phyloP scores from a whole-genome alignment of 257 asterid species.

The Coffea eugenioides region DNA sequence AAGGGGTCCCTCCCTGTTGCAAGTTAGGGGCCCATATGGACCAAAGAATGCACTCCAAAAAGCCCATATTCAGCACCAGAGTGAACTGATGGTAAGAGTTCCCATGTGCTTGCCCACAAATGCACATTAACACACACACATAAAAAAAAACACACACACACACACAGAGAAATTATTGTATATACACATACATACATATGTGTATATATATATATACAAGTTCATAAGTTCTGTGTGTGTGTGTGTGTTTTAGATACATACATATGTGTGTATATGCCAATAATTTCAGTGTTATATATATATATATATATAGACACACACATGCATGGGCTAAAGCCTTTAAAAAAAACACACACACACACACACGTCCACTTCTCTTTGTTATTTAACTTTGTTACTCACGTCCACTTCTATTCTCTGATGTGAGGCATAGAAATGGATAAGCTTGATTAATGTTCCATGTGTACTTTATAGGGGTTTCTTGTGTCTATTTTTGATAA shows the following conservation, averaged over 20 bases:
- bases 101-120: constrained; percentile 27
- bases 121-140: neutral
- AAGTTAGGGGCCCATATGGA: constrained; percentile 24
- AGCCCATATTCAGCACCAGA: constrained; percentile 23
- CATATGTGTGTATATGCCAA: too few species aligned
- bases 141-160: neutral
- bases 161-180: neutral
- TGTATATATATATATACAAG: too few species aligned
- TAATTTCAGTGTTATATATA: too few species aligned
- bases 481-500: neutral
- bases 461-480: constrained; percentile 9
- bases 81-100: constrained; percentile 2
- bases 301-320: neutral
- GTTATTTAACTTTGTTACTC: constrained; percentile 18
- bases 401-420: constrained; percentile 25
- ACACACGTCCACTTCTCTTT: constrained; percentile 17
- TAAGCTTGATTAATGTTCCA: constrained; percentile 19
- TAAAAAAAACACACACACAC: neutral
- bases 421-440: constrained; percentile 30
- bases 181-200: neutral
- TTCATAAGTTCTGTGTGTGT: too few species aligned
- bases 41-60: constrained; percentile 20
- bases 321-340: neutral
- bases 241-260: too few species aligned
- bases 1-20: constrained; percentile 8